These are phyloP conservation scores for Leishmania mexicana DNA, from an alignment of 208 protist species.

Conservation along the genomic window DNA sequence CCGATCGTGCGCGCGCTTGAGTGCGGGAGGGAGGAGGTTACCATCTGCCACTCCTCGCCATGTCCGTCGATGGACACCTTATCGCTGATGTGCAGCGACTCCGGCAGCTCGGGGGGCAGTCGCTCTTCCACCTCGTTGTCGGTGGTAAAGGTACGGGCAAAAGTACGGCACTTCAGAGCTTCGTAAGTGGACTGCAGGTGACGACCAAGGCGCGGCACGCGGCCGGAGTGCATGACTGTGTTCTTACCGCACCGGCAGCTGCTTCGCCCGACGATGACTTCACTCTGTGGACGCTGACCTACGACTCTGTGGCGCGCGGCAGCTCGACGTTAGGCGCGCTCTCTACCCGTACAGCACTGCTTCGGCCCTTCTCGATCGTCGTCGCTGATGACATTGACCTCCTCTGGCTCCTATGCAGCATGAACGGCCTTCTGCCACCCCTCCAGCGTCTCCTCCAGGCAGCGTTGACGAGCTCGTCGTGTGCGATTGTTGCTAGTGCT, in stretches of 20 bases:
- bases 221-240: not conserved
- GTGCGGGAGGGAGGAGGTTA: not conserved
- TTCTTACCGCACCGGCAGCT: not conserved
- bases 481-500: slow-evolving; percentile 54
- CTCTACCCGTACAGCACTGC: not conserved
- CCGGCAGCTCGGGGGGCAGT: slow-evolving; percentile 8
- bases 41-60: not conserved
- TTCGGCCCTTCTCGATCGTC: slow-evolving; percentile 43
- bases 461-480: slow-evolving; percentile 38
- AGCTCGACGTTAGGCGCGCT: not conserved
- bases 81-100: slow-evolving; percentile 36
- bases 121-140: slow-evolving; percentile 34
- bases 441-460: slow-evolving; percentile 36
- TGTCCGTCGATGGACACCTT: slow-evolving; percentile 33
- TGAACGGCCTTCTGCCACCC: slow-evolving; percentile 27
- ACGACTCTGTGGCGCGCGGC: slow-evolving; percentile 8
- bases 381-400: slow-evolving; percentile 66
- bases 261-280: not conserved
- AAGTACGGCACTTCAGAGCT: slow-evolving; percentile 28
- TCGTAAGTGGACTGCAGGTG: slow-evolving; percentile 16
- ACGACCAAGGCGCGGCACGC: not conserved
- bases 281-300: slow-evolving; percentile 21
- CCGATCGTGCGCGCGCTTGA: not conserved
- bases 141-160: slow-evolving; percentile 36
- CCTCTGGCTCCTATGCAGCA: slow-evolving; percentile 44